These are phyloP conservation scores for Naganishia vaughanmartiniae DNA, from an alignment of 768 basidiomycete species.

Conservation along the genomic window DNA sequence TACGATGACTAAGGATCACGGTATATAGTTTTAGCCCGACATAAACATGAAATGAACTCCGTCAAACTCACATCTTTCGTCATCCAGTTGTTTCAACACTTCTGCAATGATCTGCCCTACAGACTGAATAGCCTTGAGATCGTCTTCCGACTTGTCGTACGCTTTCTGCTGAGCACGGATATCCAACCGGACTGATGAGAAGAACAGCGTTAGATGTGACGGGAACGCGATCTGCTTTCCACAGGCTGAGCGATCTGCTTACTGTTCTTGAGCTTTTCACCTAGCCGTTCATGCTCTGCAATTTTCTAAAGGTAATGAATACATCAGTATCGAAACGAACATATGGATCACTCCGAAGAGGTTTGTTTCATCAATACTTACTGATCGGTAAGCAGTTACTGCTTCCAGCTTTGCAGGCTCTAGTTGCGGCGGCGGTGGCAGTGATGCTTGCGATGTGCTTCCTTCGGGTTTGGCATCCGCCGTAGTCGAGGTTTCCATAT, in stretches of 20 bases:
- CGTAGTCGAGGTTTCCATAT: conserved; percentile 11
- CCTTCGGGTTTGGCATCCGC: conserved; percentile 16
- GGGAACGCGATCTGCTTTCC: neutral
- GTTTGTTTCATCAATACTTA: conserved; percentile 33
- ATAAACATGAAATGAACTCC: neutral
- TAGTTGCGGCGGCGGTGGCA: conserved; percentile 20
- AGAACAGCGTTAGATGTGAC: neutral
- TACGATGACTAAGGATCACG: conserved; percentile 71
- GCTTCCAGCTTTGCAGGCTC: conserved; percentile 48
- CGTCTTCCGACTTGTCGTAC: conserved; percentile 93
- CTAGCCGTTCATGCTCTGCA: conserved; percentile 80
- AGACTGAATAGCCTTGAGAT: conserved; percentile 97
- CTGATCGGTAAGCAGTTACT: conserved; percentile 52
- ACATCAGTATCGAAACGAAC: neutral
- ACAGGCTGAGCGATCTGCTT: conserved; percentile 47
- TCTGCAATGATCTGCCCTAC: conserved; percentile 99
- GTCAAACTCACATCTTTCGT: conserved; percentile 78
- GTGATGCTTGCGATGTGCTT: conserved; percentile 16
- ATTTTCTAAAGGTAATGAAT: conserved; percentile 71
- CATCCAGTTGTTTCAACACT: conserved; percentile 96
- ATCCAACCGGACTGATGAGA: conserved; percentile 75
- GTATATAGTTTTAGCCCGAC: neutral
- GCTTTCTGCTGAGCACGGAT: conserved; percentile 83
- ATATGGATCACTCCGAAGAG: neutral
- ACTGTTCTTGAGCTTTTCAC: conserved; percentile 87